A percentile compares a stretch with the other conserved stretches of the same genome.
These are phyloP conservation scores for Paecilomyces dactylethromorphus DNA, from an alignment of 2,329 filamentous ascomycete species.

Conservation along the genomic window DNA sequence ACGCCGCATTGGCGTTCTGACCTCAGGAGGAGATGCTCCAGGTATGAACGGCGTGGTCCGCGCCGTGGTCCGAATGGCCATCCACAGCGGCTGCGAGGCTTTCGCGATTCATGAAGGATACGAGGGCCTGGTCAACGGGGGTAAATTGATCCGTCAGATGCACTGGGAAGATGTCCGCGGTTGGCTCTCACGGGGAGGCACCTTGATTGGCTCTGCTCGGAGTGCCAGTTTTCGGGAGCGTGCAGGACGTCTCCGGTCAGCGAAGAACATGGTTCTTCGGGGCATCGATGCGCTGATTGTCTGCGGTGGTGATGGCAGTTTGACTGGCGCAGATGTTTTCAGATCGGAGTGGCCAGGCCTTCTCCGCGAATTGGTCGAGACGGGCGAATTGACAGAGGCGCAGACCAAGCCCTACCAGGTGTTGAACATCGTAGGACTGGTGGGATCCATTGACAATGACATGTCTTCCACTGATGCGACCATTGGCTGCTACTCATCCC, in stretches of 20 bases:
- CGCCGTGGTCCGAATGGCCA: conserved; percentile 84
- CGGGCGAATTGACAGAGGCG: conserved; percentile 60
- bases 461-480: conserved; percentile 95
- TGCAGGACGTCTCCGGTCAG: conserved; percentile 71
- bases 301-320: conserved; percentile 91
- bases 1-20: conserved; percentile 80
- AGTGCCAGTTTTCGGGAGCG: conserved; percentile 91
- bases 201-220: conserved; percentile 88
- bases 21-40: conserved; percentile 86
- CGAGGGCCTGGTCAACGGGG: conserved; percentile 85
- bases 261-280: conserved; percentile 87
- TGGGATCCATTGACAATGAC: conserved; percentile 98
- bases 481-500: conserved; percentile 91
- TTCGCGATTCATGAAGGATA: conserved; percentile 90
- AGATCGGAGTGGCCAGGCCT: conserved; percentile 86
- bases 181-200: conserved; percentile 89
- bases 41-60: conserved; percentile 92
- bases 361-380: conserved; percentile 74
- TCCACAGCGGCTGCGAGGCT: conserved; percentile 73
- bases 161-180: conserved; percentile 91
- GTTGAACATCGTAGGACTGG: conserved; percentile 92
- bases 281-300: conserved; percentile 96
- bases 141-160: conserved; percentile 80
- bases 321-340: conserved; percentile 94
- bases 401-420: conserved; percentile 73